Percentiles rank a stretch among this genome's conserved stretches.
phyloP scores from a whole-genome alignment of 2,329 filamentous ascomycete species.

The Pseudogymnoascus sp. region DNA sequence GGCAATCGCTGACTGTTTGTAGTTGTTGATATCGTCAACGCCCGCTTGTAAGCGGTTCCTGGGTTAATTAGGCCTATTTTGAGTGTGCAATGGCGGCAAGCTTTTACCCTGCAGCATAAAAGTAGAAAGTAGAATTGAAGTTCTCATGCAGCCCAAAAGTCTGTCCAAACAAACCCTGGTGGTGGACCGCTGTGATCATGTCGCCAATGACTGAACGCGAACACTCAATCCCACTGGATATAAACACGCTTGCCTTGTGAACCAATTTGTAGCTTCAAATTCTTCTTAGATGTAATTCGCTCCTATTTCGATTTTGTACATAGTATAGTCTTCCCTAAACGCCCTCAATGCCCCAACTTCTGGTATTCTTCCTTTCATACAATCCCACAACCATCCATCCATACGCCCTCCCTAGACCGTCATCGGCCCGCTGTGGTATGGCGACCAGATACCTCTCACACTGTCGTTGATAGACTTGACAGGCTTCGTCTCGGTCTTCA shows the following conservation, averaged over 20 bases:
- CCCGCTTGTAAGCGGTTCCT: constrained; percentile 32
- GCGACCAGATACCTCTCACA: constrained; percentile 65
- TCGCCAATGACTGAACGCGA: not conserved
- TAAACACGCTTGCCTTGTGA: not conserved
- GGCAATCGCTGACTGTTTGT: constrained; percentile 13
- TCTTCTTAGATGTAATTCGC: not conserved
- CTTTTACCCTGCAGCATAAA: constrained; percentile 1
- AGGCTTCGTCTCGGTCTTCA: constrained; percentile 56
- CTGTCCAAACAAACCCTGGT: not conserved
- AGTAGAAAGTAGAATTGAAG: constrained; percentile 1
- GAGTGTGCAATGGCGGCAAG: constrained; percentile 1
- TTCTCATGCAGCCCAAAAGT: constrained; percentile 14
- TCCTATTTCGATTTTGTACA: constrained; percentile 5
- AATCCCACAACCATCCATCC: constrained; percentile 17
- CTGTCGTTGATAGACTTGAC: constrained; percentile 57
- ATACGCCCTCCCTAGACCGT: constrained; percentile 19
- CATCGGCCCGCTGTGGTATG: constrained; percentile 52
- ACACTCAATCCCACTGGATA: not conserved
- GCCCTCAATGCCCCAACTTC: constrained; percentile 16
- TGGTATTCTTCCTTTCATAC: constrained; percentile 34
- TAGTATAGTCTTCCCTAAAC: constrained; percentile 18
- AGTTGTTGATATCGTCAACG: constrained; percentile 66
- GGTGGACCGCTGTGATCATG: not conserved
- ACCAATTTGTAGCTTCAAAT: not conserved
- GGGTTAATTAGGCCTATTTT: not conserved